These are phyloP conservation scores for Coelastrella sp. DNA, from an alignment of 139 green algal species.

Conservation along the genomic window DNA sequence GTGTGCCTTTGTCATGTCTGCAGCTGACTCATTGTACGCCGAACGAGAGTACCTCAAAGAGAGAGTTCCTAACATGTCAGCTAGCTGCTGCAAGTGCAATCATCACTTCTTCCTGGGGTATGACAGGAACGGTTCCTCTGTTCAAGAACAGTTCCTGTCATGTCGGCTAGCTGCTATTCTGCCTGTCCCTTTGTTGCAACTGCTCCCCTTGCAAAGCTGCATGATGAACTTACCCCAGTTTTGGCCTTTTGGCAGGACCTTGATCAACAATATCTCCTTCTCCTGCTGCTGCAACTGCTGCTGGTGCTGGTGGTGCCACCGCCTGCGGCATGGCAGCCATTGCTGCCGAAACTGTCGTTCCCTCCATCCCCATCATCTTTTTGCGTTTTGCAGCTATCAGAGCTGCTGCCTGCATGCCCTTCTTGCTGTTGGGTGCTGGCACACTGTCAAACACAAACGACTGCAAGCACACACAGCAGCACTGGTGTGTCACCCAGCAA, in stretches of 20 bases:
- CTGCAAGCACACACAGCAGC: conserved; percentile 31
- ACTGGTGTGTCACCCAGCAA: background rate
- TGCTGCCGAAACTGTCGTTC: too few relatives aligned
- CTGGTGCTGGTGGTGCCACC: background rate
- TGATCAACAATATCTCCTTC: background rate
- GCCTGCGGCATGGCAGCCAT: conserved; percentile 4
- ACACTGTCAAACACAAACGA: conserved; percentile 37
- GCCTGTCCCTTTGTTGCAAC: background rate
- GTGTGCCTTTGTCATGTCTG: background rate
- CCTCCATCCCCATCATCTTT: background rate
- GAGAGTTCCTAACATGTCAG: too few relatives aligned
- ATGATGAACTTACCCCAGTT: background rate
- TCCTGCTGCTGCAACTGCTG: background rate
- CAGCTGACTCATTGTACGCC: too few relatives aligned
- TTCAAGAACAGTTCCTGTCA: too few relatives aligned
- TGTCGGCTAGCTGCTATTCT: background rate
- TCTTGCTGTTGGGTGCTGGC: conserved; percentile 39
- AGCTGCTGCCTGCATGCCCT: conserved; percentile 36
- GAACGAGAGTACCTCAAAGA: too few relatives aligned
- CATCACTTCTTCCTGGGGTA: too few relatives aligned
- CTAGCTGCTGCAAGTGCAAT: too few relatives aligned
- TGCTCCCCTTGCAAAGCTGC: background rate
- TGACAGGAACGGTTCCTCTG: too few relatives aligned
- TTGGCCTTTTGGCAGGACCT: conserved; percentile 21
- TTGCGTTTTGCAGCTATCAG: conserved; percentile 45